Evolutionary conservation across 2,329 filamentous ascomycete genomes (phyloP), one percentile per base, ranked within the genome.

Genomic region (Phialophora expanda): DNA sequence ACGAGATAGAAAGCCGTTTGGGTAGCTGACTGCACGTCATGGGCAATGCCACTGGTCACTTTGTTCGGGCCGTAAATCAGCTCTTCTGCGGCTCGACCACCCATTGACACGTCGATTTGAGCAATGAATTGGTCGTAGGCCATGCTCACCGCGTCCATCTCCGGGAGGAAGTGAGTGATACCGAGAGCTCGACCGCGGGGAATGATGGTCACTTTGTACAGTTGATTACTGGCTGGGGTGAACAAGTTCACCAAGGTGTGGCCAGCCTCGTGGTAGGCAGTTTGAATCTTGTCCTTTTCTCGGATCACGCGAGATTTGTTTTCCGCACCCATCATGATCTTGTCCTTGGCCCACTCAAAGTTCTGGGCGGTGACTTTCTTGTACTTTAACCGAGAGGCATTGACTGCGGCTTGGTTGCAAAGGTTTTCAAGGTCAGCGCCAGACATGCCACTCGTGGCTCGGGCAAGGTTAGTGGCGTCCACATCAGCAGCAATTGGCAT

Each of bases 131-230:
- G 91, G 62, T 87, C 87, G 73, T 93, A 92, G n/a, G 90, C 90
- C 78, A 88, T 88, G 12, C 92, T 95, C 74, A 97, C 93, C 78
- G 93, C 93, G 53, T 73, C 72, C 84, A 96, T 93, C 75, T 95
- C 90, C 0, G 93, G 93, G 26, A 99, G 84, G 77, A 90, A 90
- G 70, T 91, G 90, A 0, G 95, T 99, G 69, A 97, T 87, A 67
- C 95, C 95, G 7, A 98, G 84, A 26, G 91, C 87, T 73, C 89
- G 88, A 11, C 95, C 95, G 74, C 96, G 90, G 61, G 95, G 93
- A 74, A 99, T 90, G 73, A 99, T 96, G 0, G 95, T 99, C 57
- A 97, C 93, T 81, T 99, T 99, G 85, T 99, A 97, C 1, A 99
- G 84, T 34, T 90, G 90, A 69, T 85, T 89, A 60, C 90, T 87